A percentile compares a stretch with the other conserved stretches of the same genome.
Evolutionary conservation across 768 basidiomycete genomes (phyloP).

Genomic region (Tricholoma flavovirens): DNA sequence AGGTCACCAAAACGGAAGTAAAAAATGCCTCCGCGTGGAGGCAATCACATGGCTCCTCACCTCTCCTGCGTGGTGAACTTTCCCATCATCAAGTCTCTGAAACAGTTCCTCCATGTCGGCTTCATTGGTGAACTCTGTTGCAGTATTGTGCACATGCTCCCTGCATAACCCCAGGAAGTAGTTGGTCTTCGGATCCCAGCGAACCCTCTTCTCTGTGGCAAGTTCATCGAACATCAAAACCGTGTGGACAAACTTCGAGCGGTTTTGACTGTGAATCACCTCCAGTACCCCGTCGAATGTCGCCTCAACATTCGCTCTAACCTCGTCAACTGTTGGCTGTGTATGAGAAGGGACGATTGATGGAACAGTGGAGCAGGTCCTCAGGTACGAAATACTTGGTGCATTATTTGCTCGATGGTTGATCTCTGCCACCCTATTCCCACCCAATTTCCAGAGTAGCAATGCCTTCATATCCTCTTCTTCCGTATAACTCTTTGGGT

Average conservation of each 20-base stretch:
- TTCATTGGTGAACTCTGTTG: slow-evolving; percentile 16
- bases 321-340: slow-evolving; percentile 5
- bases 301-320: slow-evolving; percentile 6
- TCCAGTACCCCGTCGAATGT: background rate
- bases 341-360: slow-evolving; percentile 11
- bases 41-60: background rate
- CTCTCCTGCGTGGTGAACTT: slow-evolving; percentile 16
- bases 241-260: slow-evolving; percentile 9
- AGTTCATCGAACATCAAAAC: slow-evolving; percentile 28
- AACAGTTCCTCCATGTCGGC: slow-evolving; percentile 20
- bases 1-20: background rate
- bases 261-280: background rate
- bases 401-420: slow-evolving; percentile 13
- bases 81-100: slow-evolving; percentile 8
- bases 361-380: slow-evolving; percentile 10
- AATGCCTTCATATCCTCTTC: slow-evolving; percentile 15
- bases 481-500: slow-evolving; percentile 17
- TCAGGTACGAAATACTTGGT: slow-evolving; percentile 14
- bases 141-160: slow-evolving; percentile 14
- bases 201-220: slow-evolving; percentile 18
- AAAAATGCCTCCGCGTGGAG: too few species aligned
- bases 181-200: slow-evolving; percentile 22
- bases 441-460: slow-evolving; percentile 19
- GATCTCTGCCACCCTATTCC: slow-evolving; percentile 16
- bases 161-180: slow-evolving; percentile 23